Evolutionary conservation across 441 rosid genomes (phyloP).

Genomic region (Rhodomyrtus psidioides): DNA sequence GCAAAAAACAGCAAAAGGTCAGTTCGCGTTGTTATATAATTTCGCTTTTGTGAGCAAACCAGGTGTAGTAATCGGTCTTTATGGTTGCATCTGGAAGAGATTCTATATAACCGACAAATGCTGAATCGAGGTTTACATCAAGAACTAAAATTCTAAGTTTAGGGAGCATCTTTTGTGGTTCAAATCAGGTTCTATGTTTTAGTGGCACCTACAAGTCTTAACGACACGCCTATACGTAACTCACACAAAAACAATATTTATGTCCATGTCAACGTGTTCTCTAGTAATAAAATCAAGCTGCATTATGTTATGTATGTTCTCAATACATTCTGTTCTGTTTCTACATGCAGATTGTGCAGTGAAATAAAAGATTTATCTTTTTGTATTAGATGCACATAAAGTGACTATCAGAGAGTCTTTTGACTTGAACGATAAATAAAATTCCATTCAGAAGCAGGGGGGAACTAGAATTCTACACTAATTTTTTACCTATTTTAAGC

Average conservation of each 20-base stretch:
- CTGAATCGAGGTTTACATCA: neutral
- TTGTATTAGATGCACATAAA: neutral
- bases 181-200: neutral
- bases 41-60: neutral
- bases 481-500: neutral
- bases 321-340: neutral
- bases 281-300: neutral
- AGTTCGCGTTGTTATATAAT: constrained; percentile 17
- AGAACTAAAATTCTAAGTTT: neutral
- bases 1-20: constrained; percentile 81
- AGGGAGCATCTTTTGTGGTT: neutral
- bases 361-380: neutral
- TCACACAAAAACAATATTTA: neutral
- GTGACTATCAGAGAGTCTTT: neutral
- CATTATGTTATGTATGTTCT: neutral
- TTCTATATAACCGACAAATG: neutral
- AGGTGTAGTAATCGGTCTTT: neutral
- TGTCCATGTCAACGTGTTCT: neutral
- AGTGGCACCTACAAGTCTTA: neutral
- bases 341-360: neutral
- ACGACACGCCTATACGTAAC: neutral
- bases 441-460: neutral
- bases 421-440: neutral
- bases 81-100: neutral
- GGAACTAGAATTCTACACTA: neutral